Base-by-base conservation (phyloP, 2,329 filamentous ascomycete species). In the Plenodomus biglobosus region DNA sequence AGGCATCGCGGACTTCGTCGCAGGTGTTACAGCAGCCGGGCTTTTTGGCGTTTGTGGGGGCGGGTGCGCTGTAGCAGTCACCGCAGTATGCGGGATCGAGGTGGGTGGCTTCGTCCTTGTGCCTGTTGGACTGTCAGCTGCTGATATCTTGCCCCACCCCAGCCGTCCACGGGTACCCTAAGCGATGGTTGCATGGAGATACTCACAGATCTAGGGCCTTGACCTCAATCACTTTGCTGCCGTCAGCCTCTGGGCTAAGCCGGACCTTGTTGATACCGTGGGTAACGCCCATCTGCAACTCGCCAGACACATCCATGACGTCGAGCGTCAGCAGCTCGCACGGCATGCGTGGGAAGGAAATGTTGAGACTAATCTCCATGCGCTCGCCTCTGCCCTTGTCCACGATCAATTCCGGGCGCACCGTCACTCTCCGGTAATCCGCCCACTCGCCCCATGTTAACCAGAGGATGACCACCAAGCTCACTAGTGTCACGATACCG, bases 361-460 rank as follows among this genome's bases (percentile, higher is more conserved):
- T 86, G 77, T 99, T 99, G 74, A 99, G 83, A 72, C 96, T 91
- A 58, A 99, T 99, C 73, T 97, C 94, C 92, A 99, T 97, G 74
- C 92, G 90, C 80, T 99, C 92, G 72, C 90, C 91, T 88, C 94
- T 83, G 59, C 91, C 91, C 76, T 97, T 96, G 71, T 99, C 95
- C 17, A 99, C 94, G 50, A 99, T 85, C 62, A 99, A 76, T 77
- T 99, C 94, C 6, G 94, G 92, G 69, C 91, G 85, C 53, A 99
- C 88, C 41, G 87, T 81, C 57, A 97, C 82, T 68, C 86, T 84
- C 62, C 91, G 82, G 75, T 96, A 99, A 66, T 97, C 94, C 50
- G 82, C 79, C 92, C 94, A 99, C 85, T 99, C 94, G 73, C 92
- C 91, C 86, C 89, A 92, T 20, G 91, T 82, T 59, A 99, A 81